phyloP scores from a whole-genome alignment of 2,329 filamentous ascomycete genomes.

The Alternaria brassicae region DNA sequence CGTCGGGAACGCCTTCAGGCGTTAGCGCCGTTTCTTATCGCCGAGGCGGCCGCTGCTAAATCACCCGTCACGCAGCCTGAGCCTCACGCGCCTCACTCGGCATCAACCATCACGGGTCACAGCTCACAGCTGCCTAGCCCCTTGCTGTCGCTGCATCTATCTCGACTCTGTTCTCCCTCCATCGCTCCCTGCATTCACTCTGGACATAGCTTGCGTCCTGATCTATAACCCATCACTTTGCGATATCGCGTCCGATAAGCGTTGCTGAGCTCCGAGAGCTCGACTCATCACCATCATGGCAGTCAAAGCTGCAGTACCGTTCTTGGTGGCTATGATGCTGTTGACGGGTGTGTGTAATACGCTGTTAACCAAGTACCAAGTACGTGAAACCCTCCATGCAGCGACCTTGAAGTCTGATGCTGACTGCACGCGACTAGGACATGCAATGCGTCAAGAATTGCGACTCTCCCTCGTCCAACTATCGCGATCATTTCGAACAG shows the following conservation, averaged over 20 bases:
- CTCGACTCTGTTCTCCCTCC: constrained; percentile 5
- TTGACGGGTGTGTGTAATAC: constrained; percentile 97
- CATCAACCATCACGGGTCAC: constrained; percentile 35
- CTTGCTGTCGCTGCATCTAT: constrained; percentile 11
- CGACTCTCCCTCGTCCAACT: constrained; percentile 69
- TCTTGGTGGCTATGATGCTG: constrained; percentile 95
- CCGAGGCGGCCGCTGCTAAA: constrained; percentile 23
- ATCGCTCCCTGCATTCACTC: constrained; percentile 5
- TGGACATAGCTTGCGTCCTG: constrained; percentile 20
- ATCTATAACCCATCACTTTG: background rate
- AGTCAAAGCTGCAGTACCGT: constrained; percentile 73
- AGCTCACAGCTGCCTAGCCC: constrained; percentile 33
- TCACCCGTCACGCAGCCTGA: constrained; percentile 37
- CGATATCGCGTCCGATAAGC: constrained; percentile 18
- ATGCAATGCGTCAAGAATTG: constrained; percentile 97
- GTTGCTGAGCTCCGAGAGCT: constrained; percentile 22
- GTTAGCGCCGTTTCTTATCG: constrained; percentile 32
- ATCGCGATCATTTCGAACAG: constrained; percentile 82
- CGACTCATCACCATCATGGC: constrained; percentile 64
- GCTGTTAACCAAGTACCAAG: constrained; percentile 94
- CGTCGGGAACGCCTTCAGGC: background rate
- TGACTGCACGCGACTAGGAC: constrained; percentile 64
- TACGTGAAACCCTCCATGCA: constrained; percentile 49
- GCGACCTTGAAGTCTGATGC: constrained; percentile 6
- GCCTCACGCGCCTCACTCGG: constrained; percentile 39